These are phyloP conservation scores for Nakazawaea ishiwadae DNA, from an alignment of 805 yeast species.

Conservation along the genomic window DNA sequence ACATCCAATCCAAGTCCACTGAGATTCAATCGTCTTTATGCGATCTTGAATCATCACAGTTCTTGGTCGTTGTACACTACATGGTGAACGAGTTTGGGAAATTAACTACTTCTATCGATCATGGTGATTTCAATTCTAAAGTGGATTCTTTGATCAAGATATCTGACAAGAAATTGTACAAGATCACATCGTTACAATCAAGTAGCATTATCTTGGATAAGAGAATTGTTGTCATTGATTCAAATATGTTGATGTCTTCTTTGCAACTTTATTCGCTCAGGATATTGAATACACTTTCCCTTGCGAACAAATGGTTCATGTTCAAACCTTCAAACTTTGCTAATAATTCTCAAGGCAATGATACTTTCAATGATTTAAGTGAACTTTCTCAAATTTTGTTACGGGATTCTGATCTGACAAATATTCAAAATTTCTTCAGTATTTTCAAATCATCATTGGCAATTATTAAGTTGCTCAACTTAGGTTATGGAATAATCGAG, in stretches of 20 bases:
- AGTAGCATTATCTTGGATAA: conserved; percentile 16
- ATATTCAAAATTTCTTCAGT: conserved; percentile 16
- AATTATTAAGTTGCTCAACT: conserved; percentile 29
- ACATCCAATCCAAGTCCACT: conserved; percentile 15
- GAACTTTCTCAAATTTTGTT: conserved; percentile 18
- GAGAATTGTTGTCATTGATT: conserved; percentile 29
- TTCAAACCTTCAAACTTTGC: conserved; percentile 27
- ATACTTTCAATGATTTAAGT: conserved; percentile 6
- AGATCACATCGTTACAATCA: conserved; percentile 15
- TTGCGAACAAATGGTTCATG: conserved; percentile 29
- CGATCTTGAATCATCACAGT: conserved; percentile 16
- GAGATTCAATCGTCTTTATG: conserved; percentile 12
- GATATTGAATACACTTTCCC: conserved; percentile 24
- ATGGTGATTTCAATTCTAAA: conserved; percentile 7
- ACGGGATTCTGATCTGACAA: conserved; percentile 21
- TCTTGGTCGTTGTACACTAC: conserved; percentile 11
- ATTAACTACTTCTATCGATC: conserved; percentile 15
- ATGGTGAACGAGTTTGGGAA: conserved; percentile 16
- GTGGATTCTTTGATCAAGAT: conserved; percentile 1
- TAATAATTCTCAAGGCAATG: conserved; percentile 12
- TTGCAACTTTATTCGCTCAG: conserved; percentile 26
- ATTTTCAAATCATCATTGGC: conserved; percentile 27
- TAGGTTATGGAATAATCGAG: conserved; percentile 34
- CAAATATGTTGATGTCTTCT: conserved; percentile 27
- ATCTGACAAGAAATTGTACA: not conserved